Evolutionary conservation across 495 filamentous ascomycete species (phyloP).

Genomic region (Neurospora sp.): DNA sequence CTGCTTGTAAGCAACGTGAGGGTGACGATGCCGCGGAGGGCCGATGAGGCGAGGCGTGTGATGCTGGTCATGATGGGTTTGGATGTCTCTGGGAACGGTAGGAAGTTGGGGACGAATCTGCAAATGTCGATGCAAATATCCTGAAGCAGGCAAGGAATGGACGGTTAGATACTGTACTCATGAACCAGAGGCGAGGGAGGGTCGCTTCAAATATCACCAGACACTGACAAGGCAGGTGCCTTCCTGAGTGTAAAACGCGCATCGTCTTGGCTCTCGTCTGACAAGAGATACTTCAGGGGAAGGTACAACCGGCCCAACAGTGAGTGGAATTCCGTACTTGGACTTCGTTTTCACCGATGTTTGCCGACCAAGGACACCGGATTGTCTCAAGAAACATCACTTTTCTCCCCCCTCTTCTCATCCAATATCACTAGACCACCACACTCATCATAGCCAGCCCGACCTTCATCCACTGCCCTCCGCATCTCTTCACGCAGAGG

Average conservation of each 20-base stretch:
- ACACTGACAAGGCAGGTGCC: not conserved
- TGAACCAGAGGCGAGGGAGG: not conserved
- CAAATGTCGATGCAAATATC: no score
- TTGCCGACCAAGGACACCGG: not conserved
- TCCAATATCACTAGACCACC: constrained; percentile 36
- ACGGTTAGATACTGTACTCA: not conserved
- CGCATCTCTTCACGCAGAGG: constrained; percentile 45
- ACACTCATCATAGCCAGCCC: constrained; percentile 51
- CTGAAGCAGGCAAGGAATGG: no score
- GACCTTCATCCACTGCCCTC: constrained; percentile 46
- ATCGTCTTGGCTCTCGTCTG: not conserved
- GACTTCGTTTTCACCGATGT: not conserved
- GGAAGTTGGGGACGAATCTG: no score
- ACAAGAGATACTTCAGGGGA: not conserved
- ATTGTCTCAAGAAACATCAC: not conserved
- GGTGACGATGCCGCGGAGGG: not conserved
- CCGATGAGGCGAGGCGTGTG: not conserved
- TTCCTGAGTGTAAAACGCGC: not conserved
- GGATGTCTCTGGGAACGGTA: not conserved
- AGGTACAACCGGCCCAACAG: not conserved
- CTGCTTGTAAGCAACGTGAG: not conserved
- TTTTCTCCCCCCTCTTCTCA: not conserved
- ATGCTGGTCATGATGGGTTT: not conserved
- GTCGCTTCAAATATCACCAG: not conserved
- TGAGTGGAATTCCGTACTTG: not conserved